Conservation (phyloP, 2,329 filamentous ascomycete genomes). For the Beauveria australis region DNA sequence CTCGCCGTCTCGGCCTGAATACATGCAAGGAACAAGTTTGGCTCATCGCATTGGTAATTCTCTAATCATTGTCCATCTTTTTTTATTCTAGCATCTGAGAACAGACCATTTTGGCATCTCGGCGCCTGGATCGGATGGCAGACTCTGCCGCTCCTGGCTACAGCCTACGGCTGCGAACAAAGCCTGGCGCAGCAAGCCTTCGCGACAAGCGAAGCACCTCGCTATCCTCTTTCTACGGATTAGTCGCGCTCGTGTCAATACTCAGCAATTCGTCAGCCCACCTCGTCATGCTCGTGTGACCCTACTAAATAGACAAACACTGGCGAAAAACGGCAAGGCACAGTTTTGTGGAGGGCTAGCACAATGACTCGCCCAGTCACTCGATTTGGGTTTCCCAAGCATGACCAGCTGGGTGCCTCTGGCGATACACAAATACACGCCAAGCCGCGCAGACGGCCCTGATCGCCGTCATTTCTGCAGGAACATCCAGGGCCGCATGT, state of each 20-base stretch:
- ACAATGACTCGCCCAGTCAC: neutral
- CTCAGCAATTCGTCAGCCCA: neutral
- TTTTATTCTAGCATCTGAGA: neutral
- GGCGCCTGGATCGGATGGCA: neutral
- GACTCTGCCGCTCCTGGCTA: neutral
- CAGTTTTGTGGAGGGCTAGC: neutral
- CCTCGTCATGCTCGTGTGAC: neutral
- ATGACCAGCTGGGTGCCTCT: neutral
- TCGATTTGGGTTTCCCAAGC: neutral
- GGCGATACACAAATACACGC: neutral
- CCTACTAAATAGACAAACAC: neutral
- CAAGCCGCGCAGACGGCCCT: neutral
- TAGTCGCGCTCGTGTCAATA: neutral
- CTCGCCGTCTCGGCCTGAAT: neutral
- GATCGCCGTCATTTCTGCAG: conserved; percentile 1
- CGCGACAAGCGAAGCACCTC: neutral
- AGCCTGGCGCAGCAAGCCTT: neutral
- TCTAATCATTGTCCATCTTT: neutral
- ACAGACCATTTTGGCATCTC: neutral
- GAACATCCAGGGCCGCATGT: neutral
- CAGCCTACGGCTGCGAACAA: neutral
- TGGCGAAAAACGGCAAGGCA: neutral
- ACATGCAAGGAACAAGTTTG: neutral
- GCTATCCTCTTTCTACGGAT: neutral
- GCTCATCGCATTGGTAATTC: neutral